A percentile compares a stretch with the other conserved stretches of the same genome.
phyloP scores from a whole-genome alignment of 179 eudicot genomes.

The Beta corolliflora region DNA sequence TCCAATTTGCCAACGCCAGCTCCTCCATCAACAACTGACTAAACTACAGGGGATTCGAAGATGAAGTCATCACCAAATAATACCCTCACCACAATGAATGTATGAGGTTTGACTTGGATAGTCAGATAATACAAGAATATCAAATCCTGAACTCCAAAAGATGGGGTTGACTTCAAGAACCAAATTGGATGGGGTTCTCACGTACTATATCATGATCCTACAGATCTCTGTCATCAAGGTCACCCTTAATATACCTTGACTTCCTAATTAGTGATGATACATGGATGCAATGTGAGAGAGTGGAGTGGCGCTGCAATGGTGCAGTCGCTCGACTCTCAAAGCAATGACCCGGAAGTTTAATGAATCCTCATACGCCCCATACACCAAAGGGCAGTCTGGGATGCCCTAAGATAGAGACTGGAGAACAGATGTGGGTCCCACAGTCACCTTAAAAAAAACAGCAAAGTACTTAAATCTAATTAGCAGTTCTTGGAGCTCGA shows the following conservation, averaged over 20 bases:
- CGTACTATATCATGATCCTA: neutral
- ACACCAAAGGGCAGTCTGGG: neutral
- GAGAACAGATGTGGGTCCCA: neutral
- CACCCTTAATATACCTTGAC: neutral
- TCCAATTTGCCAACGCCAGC: neutral
- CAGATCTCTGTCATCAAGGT: neutral
- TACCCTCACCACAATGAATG: neutral
- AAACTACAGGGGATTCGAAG: neutral
- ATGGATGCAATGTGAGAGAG: neutral
- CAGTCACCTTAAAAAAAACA: neutral
- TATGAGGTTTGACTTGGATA: neutral
- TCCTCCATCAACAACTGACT: neutral
- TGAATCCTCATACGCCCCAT: neutral
- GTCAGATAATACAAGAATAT: neutral
- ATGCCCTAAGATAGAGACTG: neutral
- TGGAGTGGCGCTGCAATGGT: neutral
- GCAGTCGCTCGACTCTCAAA: neutral
- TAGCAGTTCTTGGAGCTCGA: slow-evolving; percentile 1
- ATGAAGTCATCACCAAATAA: neutral
- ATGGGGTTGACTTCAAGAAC: too few species aligned
- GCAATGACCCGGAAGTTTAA: neutral
- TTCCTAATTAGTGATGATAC: neutral
- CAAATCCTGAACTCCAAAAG: neutral
- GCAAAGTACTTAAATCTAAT: neutral
- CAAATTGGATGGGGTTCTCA: too few species aligned